Conservation (phyloP, 805 yeast genomes). For the Cyberlindnera mississippiensis region DNA sequence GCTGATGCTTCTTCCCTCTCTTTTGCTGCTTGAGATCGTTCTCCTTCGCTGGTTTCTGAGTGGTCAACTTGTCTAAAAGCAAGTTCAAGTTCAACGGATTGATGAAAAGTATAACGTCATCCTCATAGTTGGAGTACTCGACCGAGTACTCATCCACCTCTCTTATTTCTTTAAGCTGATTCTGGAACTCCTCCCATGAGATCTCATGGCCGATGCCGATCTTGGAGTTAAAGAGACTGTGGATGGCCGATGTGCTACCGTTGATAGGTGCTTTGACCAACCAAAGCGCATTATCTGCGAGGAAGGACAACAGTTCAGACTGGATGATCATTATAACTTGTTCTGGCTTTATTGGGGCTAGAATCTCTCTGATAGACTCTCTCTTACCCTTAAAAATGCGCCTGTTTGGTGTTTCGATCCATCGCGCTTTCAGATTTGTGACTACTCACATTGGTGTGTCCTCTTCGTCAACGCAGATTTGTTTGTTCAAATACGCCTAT, state of each 20-base stretch:
- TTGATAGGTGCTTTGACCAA: constrained; percentile 14
- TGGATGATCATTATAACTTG: neutral
- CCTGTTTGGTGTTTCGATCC: neutral
- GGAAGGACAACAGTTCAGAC: constrained; percentile 9
- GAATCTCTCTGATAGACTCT: too few relatives aligned
- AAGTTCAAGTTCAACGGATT: constrained; percentile 15
- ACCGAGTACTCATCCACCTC: constrained; percentile 13
- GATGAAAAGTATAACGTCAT: constrained; percentile 15
- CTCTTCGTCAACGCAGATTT: too few relatives aligned
- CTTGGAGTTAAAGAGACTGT: constrained; percentile 13
- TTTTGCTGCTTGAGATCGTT: neutral
- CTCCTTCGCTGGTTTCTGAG: neutral
- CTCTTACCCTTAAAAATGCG: neutral
- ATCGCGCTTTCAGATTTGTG: neutral
- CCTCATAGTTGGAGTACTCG: constrained; percentile 3
- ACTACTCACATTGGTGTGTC: too few relatives aligned
- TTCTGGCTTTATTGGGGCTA: neutral
- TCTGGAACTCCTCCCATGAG: constrained; percentile 7
- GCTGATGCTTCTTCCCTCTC: constrained; percentile 1
- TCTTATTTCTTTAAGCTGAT: constrained; percentile 6
- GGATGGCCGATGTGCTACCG: constrained; percentile 14
- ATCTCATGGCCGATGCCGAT: neutral
- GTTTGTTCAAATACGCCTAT: too few relatives aligned
- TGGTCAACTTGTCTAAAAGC: constrained; percentile 2
- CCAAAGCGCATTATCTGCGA: constrained; percentile 9